Percentiles rank a stretch among this genome's conserved stretches.
Evolutionary conservation across 192 early-diverging fungal species (phyloP).

Genomic region (Coemansia sp.): DNA sequence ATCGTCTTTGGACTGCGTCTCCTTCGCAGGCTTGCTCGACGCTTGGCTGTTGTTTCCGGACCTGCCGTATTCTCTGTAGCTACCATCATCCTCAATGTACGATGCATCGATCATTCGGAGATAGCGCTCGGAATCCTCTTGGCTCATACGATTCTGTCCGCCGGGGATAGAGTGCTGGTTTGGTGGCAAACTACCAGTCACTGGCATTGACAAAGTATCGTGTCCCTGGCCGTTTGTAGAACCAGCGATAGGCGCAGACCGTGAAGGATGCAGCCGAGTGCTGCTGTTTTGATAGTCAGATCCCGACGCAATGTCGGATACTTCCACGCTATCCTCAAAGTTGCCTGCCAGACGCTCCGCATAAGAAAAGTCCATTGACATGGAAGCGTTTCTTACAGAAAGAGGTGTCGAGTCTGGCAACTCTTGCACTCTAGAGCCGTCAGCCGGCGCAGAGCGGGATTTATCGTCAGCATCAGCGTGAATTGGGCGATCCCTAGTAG

Average conservation of each 20-base stretch:
- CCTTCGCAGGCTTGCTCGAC: not conserved
- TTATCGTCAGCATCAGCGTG: not conserved
- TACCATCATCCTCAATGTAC: slow-evolving; percentile 2
- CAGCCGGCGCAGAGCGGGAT: not conserved
- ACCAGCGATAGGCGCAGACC: not conserved
- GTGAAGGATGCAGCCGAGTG: not conserved
- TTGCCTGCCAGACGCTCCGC: slow-evolving; percentile 1
- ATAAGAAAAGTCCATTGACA: slow-evolving; percentile 7
- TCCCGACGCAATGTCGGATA: not conserved
- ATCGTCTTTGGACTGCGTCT: not conserved
- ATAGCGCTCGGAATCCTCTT: slow-evolving; percentile 8
- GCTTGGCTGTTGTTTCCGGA: not conserved
- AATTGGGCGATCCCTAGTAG: not conserved
- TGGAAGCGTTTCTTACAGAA: not conserved
- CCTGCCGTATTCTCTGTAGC: slow-evolving; percentile 1
- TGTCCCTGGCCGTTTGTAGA: not conserved
- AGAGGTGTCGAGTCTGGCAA: not conserved
- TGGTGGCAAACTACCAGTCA: not conserved
- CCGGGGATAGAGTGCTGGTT: not conserved
- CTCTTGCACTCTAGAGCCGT: not conserved
- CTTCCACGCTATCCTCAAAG: not conserved
- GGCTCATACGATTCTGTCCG: not conserved
- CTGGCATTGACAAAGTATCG: not conserved
- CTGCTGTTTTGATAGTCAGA: not conserved
- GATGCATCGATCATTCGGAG: slow-evolving; percentile 8